Conservation (phyloP, 306 rosid genomes). For the Vigna mungo region DNA sequence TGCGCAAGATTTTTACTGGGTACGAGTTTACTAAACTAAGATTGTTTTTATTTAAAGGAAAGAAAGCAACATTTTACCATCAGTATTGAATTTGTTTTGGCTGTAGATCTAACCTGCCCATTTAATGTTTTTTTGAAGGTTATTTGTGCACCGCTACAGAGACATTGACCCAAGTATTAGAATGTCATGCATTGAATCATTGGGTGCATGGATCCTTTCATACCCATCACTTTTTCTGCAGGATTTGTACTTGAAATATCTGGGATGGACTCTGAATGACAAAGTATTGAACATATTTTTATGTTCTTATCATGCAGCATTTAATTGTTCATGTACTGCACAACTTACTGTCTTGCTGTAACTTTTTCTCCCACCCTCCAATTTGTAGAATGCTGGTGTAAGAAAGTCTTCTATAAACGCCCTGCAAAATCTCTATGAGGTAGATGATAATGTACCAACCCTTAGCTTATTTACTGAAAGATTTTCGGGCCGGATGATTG, state of each 20-base stretch:
- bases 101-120: conserved; percentile 43
- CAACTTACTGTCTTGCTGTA: conserved; percentile 34
- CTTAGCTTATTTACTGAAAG: conserved; percentile 93
- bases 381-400: conserved; percentile 83
- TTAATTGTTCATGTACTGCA: conserved; percentile 31
- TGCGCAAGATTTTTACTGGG: conserved; percentile 98
- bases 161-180: conserved; percentile 92
- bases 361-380: conserved; percentile 28
- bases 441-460: conserved; percentile 88
- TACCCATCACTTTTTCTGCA: conserved; percentile 96
- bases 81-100: conserved; percentile 35
- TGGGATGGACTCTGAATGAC: conserved; percentile 97
- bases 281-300: conserved; percentile 63
- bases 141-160: conserved; percentile 97
- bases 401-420: conserved; percentile 88
- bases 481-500: conserved; percentile 94
- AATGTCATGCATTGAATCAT: conserved; percentile 87
- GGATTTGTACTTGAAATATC: conserved; percentile 93
- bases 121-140: conserved; percentile 65
- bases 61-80: not conserved
- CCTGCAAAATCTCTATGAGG: conserved; percentile 90
- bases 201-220: conserved; percentile 93
- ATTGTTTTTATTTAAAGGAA: conserved; percentile 30
- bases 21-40: conserved; percentile 55
- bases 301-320: conserved; percentile 32